phyloP scores from a whole-genome alignment of 2,329 filamentous ascomycete species.

The Phaeosphaeriaceae sp. region DNA sequence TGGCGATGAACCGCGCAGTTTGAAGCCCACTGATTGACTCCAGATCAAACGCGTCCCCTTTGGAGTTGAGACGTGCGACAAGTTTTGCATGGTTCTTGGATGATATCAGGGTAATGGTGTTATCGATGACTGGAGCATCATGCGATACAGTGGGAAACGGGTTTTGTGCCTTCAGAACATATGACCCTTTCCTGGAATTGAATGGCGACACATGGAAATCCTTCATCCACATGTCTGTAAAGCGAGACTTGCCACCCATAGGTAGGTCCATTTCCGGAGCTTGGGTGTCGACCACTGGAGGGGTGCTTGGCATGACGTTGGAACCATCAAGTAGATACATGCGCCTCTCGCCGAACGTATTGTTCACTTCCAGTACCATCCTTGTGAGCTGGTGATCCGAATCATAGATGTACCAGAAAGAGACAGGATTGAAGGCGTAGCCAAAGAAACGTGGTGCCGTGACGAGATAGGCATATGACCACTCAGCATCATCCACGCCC shows the following conservation, averaged over 20 bases:
- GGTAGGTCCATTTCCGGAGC: slow-evolving; percentile 6
- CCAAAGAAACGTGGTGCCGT: slow-evolving; percentile 74
- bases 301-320: slow-evolving; percentile 36
- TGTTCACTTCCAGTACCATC: slow-evolving; percentile 77
- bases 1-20: slow-evolving; percentile 57
- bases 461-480: slow-evolving; percentile 73
- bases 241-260: slow-evolving; percentile 32
- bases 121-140: slow-evolving; percentile 57
- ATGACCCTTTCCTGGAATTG: slow-evolving; percentile 63
- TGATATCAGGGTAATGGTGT: slow-evolving; percentile 67
- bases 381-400: slow-evolving; percentile 63
- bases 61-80: slow-evolving; percentile 65
- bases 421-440: slow-evolving; percentile 77
- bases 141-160: slow-evolving; percentile 46
- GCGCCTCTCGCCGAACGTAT: slow-evolving; percentile 75
- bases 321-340: slow-evolving; percentile 65
- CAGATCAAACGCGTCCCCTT: slow-evolving; percentile 60
- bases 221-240: slow-evolving; percentile 67
- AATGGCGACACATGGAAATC: slow-evolving; percentile 81
- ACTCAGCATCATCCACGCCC: slow-evolving; percentile 65
- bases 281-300: slow-evolving; percentile 19
- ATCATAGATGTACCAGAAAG: slow-evolving; percentile 81
- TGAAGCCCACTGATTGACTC: slow-evolving; percentile 51
- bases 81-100: slow-evolving; percentile 68
- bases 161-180: slow-evolving; percentile 55